Evolutionary conservation across 2,329 filamentous ascomycete genomes (phyloP), one percentile per base, ranked within the genome.

Genomic region (Clarireedia paspali): DNA sequence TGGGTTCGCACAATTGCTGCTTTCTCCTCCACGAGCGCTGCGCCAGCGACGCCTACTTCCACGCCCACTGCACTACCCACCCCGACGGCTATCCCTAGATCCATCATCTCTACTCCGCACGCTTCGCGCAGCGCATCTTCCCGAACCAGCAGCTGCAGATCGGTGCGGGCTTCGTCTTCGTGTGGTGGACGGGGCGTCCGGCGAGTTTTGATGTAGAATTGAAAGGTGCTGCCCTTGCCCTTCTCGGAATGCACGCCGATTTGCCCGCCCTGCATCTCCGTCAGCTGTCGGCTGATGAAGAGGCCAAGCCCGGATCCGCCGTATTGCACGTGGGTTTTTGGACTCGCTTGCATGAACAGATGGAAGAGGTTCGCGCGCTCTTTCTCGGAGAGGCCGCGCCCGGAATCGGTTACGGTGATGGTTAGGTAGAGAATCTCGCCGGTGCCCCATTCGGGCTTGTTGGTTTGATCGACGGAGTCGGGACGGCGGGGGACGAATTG

Each of bases 241-340:
- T 81, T 75, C 62, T 83, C 76, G 20, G 83, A 87, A 2, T 81
- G 76, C 3, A 92, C 86, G 1, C 88, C 88, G 54, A 94, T 91
- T 58, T 89, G 85, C 5, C 89, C 89, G 27, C 88, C 87, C 69
- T 91, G 88, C 6, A 92, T 73, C 67, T 94, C 88, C 0, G 87
- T 89, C 9, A 94, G 75, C 57, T 89, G 83, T 46, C 88, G 79
- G 27, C 85, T 88, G 60, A 94, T 91, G 70, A 91, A 92, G 0
- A 94, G 75, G 0, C 89, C 89, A 1, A 94, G 76, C 0, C 89
- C 89, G 0, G 84, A 89, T 0, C 89, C 89, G 14, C 89, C 89
- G 61, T 92, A 91, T 63, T 89, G 84, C n/a, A 89, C 83, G 64
- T 92, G 88, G 0, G 88, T 91, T 42, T 84, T 82, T 3, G 87